These are phyloP conservation scores for Carex kokanica DNA, from an alignment of 176 grass and related monocot genomes.

Conservation along the genomic window DNA sequence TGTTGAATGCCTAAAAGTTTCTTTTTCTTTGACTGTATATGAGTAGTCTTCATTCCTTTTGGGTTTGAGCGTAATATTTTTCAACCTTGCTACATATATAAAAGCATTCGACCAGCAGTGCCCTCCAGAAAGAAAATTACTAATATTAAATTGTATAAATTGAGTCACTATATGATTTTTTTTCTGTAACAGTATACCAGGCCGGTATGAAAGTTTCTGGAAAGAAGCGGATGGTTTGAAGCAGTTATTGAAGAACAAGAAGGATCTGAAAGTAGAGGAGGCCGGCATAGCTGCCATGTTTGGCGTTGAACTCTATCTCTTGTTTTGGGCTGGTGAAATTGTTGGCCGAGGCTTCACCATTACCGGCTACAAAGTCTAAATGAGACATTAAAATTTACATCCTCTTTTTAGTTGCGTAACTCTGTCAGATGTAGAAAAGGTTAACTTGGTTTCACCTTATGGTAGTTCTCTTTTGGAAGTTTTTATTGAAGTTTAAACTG, in stretches of 20 bases:
- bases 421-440: background rate
- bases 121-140: background rate
- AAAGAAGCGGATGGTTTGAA: conserved; percentile 76
- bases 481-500: background rate
- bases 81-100: background rate
- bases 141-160: conserved; percentile 5
- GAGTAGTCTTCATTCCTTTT: background rate
- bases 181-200: conserved; percentile 57
- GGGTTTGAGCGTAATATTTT: background rate
- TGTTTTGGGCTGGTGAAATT: conserved; percentile 72
- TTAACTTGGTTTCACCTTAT: background rate
- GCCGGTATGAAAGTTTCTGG: conserved; percentile 80
- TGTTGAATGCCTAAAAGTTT: background rate
- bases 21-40: background rate
- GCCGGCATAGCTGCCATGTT: conserved; percentile 67
- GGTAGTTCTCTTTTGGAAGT: background rate
- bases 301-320: conserved; percentile 78
- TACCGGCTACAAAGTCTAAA: conserved; percentile 83
- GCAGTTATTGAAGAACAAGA: conserved; percentile 70
- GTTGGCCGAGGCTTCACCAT: conserved; percentile 79
- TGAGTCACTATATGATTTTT: conserved; percentile 5
- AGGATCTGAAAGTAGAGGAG: conserved; percentile 79
- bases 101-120: background rate
- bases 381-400: background rate
- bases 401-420: background rate